These are phyloP conservation scores for Haplosporangium sp. DNA, from an alignment of 371 early-diverging fungal genomes.

Conservation along the genomic window DNA sequence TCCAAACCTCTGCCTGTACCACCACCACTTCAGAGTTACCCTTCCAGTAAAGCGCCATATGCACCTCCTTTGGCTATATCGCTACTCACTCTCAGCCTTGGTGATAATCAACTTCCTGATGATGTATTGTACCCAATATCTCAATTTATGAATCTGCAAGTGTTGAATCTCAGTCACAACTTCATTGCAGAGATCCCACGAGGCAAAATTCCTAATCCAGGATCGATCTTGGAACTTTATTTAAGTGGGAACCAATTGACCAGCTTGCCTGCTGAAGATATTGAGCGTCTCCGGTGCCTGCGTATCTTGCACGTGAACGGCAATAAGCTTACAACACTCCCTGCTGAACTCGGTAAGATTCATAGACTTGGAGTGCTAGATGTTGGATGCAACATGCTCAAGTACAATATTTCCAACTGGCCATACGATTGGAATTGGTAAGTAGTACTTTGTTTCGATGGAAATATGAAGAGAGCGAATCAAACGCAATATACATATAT, in stretches of 20 bases:
- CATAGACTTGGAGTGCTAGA: slow-evolving; percentile 82
- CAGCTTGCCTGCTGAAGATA: slow-evolving; percentile 88
- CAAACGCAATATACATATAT: too few relatives aligned
- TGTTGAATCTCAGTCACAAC: slow-evolving; percentile 89
- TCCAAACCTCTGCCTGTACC: slow-evolving; percentile 41
- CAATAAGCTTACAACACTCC: slow-evolving; percentile 90
- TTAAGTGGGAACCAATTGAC: slow-evolving; percentile 89
- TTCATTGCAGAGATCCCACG: slow-evolving; percentile 83
- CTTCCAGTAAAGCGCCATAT: slow-evolving; percentile 18
- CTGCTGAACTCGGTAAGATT: slow-evolving; percentile 92
- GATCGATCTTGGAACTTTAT: slow-evolving; percentile 79
- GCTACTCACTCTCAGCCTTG: slow-evolving; percentile 74
- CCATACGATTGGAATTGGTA: slow-evolving; percentile 97
- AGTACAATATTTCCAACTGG: slow-evolving; percentile 96
- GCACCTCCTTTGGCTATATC: slow-evolving; percentile 72
- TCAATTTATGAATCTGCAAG: slow-evolving; percentile 76
- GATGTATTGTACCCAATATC: slow-evolving; percentile 84
- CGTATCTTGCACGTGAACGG: slow-evolving; percentile 87
- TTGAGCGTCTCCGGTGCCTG: slow-evolving; percentile 77
- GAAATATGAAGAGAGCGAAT: too few relatives aligned
- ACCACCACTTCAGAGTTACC: slow-evolving; percentile 24
- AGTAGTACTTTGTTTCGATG: slow-evolving; percentile 4
- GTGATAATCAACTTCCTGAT: slow-evolving; percentile 89
- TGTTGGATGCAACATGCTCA: slow-evolving; percentile 87
- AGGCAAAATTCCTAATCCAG: slow-evolving; percentile 60